Evolutionary conservation across 345 rosid genomes (phyloP), one percentile per base, ranked within the genome.

Genomic region (Dimocarpus longan): DNA sequence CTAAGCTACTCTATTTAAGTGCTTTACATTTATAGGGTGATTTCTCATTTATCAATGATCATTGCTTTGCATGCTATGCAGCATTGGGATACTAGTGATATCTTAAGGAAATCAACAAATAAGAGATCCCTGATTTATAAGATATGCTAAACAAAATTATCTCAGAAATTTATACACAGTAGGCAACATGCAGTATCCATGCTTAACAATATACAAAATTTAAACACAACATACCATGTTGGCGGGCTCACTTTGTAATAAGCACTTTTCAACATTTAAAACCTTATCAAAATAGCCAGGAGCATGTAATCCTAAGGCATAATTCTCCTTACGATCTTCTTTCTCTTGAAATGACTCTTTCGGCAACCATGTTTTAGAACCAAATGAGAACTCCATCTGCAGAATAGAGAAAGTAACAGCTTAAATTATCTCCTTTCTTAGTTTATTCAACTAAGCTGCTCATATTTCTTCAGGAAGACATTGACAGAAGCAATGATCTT

Each of bases 361-460:
- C 2, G 99, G 97, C 72, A 91, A 81, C 98, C 99, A 95, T 82
- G 85, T 89, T 80, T 83, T 86, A 48, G 91, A 74, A 80, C 99
- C 97, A 87, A 91, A 95, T 26, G 98, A 95, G 75, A 95, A 93
- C 79, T 95, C 98, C 97, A 95, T 95, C 97, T 95, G 84, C 75
- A 74, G 67, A 76, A 71, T 76, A 18, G 80, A 15, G 8, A 70
- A 69, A 64, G 26, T 21, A 70, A 57, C 72, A 60, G 74, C 77
- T 39, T 57, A 84, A 12, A 72, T 39, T 57, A 19, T 19, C 56
- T 69, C 63, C 52, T 22, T 50, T 21, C 19, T 57, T 26, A 66
- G 65, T 50, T 75, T 40, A 75, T 52, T 71, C 28, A 69, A 26
- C 60, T 21, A 66, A 12, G 54, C 50, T 60, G 22, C 16, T 43